Base-by-base conservation (phyloP, 148 eudicot genomes). In the Silene uniflora region DNA sequence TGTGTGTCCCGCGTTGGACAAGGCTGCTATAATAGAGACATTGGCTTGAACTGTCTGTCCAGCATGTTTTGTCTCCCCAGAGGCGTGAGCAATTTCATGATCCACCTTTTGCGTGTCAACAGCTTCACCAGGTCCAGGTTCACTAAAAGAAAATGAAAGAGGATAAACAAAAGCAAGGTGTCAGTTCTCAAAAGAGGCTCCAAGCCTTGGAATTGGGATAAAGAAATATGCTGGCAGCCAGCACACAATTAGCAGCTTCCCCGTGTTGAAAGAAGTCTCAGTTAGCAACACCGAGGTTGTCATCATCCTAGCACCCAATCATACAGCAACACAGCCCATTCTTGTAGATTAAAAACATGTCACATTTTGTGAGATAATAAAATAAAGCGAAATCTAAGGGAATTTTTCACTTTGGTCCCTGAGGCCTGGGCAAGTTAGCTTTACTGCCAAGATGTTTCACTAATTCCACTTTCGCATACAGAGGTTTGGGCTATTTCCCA, bases 1-100 rank as follows among this genome's bases (percentile, higher is more conserved):
- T 79, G 91, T 85, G 69, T 88, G 84, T 22, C 99, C 97, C 62
- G 97, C 96, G 72, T 77, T 89, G 71, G 92, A 89, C 72, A 95
- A 86, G 69, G 89, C 88, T 46, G 84, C 78, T 65, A 88, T 84
- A 72, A 95, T 86, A 46, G 84, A 82, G 77, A 80, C 80, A 76
- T 81, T 86, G 71, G 32, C 8, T 61, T 35, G 84, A 52, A 70
- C 78, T 54, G 88, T 80, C 73, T 63, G 74, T 73, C 68, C 84
- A 76, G 52, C 76, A 55, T 84, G 74, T 81, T 82, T 87, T 42
- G 73, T 70, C 73, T 73, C 88, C 69, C 55, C 85, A 71, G 84
- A 79, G 39, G 72, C 79, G 71, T 69, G 69, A 47, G 88, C 71
- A 59, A 73, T 83, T 72, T 83, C 89, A 39, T 75, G 74, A 71